Conservation (phyloP, 1,284 basidiomycete genomes). For the Sporisorium sorghi region DNA sequence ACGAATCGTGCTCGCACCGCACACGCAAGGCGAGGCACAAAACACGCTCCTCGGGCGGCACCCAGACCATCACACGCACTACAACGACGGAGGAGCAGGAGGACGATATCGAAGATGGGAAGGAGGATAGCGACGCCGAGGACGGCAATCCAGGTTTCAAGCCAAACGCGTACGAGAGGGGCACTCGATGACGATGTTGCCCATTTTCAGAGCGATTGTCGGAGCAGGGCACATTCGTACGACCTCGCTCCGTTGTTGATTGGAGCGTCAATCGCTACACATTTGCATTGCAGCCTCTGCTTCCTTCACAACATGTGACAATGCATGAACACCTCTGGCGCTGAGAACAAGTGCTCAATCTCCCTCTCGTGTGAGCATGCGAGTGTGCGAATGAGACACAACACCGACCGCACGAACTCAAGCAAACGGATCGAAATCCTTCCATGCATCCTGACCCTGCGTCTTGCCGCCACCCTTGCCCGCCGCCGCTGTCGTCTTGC, state of each 20-base stretch:
- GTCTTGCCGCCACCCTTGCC: neutral
- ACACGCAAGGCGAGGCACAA: neutral
- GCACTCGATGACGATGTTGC: conserved; percentile 5
- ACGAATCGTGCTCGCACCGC: neutral
- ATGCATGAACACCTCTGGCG: no score
- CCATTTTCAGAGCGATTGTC: no score
- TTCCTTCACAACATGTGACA: no score
- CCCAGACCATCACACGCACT: conserved; percentile 23
- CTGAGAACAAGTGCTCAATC: no score
- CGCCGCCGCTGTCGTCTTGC: conserved; percentile 6
- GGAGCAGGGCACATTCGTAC: no score
- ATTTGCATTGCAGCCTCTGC: no score
- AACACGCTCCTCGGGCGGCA: conserved; percentile 5
- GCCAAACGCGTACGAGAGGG: conserved; percentile 45
- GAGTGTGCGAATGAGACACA: no score
- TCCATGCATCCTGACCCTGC: conserved; percentile 37
- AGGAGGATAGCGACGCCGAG: conserved; percentile 11
- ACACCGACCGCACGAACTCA: conserved; percentile 1
- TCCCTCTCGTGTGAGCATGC: neutral
- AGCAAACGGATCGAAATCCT: conserved; percentile 58
- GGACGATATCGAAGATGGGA: neutral
- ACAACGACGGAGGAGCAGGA: neutral
- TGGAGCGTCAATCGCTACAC: no score
- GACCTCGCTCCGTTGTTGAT: no score
- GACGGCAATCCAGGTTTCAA: neutral